Percentiles rank a stretch among this genome's conserved stretches.
Conservation (phyloP, 2,329 filamentous ascomycete genomes). For the Fusarium pseudonygamai region DNA sequence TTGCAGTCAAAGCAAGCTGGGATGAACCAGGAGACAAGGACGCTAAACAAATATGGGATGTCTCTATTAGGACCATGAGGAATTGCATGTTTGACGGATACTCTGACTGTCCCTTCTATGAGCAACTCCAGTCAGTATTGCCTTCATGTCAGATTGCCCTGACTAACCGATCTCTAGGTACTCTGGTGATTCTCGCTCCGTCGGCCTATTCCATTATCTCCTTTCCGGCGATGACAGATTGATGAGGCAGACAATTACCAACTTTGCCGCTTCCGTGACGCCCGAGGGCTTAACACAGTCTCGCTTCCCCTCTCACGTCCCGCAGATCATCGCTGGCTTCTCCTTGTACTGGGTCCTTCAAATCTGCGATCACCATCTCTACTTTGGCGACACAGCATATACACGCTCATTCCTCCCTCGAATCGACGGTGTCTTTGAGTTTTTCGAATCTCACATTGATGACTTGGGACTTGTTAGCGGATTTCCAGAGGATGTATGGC, state of each 20-base stretch:
- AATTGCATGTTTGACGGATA: constrained; percentile 1
- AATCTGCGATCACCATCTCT: neutral
- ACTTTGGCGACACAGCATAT: neutral
- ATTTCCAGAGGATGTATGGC: neutral
- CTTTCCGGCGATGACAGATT: neutral
- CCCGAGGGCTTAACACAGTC: neutral
- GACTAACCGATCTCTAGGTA: neutral
- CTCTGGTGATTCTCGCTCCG: neutral
- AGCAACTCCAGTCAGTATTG: neutral
- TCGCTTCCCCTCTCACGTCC: neutral
- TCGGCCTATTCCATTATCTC: neutral
- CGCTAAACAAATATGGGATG: neutral
- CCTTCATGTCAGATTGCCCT: rapidly evolving
- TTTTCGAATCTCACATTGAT: neutral
- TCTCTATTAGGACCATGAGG: neutral
- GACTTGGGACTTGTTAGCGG: neutral
- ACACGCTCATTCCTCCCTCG: neutral
- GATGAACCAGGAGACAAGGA: neutral
- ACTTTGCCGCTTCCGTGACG: neutral
- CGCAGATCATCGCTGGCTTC: neutral
- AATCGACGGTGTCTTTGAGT: neutral
- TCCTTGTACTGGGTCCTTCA: neutral
- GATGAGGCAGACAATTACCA: neutral
- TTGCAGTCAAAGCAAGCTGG: neutral
- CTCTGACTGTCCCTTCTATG: neutral